A percentile compares a stretch with the other conserved stretches of the same genome.
Conservation (phyloP, 768 basidiomycete genomes). For the Lactifluus piperatus region DNA sequence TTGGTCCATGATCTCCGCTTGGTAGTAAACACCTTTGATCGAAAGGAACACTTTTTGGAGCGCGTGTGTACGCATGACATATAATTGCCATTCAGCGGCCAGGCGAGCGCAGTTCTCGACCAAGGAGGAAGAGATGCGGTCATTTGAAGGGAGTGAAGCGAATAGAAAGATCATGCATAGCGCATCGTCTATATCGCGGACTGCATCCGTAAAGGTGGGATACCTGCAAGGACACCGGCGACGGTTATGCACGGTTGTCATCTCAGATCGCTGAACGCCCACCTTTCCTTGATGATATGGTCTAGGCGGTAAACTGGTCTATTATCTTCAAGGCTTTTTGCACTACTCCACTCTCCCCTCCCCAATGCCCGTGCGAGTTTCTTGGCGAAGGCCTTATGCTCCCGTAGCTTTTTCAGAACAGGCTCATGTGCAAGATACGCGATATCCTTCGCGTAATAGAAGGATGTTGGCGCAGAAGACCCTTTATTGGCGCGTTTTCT, state of each 20-base stretch:
- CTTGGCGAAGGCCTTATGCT: slow-evolving; percentile 98
- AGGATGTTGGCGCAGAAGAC: slow-evolving; percentile 91
- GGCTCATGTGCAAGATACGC: slow-evolving; percentile 97
- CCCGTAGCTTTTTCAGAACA: slow-evolving; percentile 82
- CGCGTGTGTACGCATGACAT: slow-evolving; percentile 78
- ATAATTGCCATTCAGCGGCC: slow-evolving; percentile 94
- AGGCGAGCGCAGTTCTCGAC: slow-evolving; percentile 87
- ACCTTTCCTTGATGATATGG: slow-evolving; percentile 98
- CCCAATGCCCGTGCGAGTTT: slow-evolving; percentile 91
- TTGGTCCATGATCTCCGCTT: slow-evolving; percentile 91
- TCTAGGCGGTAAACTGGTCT: slow-evolving; percentile 89
- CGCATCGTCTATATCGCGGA: slow-evolving; percentile 95
- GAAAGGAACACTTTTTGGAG: slow-evolving; percentile 90
- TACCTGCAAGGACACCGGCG: slow-evolving; percentile 45
- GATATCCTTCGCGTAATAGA: slow-evolving; percentile 98
- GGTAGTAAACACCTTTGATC: slow-evolving; percentile 97
- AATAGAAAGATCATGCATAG: slow-evolving; percentile 93
- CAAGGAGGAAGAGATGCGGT: slow-evolving; percentile 70
- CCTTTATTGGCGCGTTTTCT: slow-evolving; percentile 96
- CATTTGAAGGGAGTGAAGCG: slow-evolving; percentile 80
- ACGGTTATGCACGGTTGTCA: not conserved
- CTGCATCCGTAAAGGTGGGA: slow-evolving; percentile 91
- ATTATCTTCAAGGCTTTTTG: slow-evolving; percentile 88
- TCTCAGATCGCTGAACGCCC: slow-evolving; percentile 19
- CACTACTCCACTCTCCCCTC: slow-evolving; percentile 88